A percentile compares a stretch with the other conserved stretches of the same genome.
Conservation (phyloP, 2,329 filamentous ascomycete species). For the Sporothrix euskadiensis region DNA sequence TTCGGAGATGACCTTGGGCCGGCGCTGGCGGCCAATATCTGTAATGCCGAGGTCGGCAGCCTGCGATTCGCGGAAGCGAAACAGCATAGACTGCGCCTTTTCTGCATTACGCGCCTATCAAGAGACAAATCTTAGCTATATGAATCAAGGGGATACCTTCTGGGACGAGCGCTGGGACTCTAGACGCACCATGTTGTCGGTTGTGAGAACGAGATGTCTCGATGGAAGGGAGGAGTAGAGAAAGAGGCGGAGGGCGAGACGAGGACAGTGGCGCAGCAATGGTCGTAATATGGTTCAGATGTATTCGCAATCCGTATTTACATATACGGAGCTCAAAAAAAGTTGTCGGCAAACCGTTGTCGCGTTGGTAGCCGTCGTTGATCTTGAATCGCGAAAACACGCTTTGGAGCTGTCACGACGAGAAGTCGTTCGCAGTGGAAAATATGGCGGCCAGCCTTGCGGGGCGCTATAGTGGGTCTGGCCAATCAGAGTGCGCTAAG, state of each 20-base stretch:
- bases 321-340: no score
- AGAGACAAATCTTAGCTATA: background rate
- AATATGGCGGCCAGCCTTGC: constrained; percentile 19
- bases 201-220: background rate
- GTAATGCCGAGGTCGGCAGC: constrained; percentile 95
- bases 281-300: background rate
- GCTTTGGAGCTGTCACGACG: constrained; percentile 8
- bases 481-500: background rate
- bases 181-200: constrained; percentile 2
- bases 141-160: background rate
- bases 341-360: no score
- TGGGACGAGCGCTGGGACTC: background rate
- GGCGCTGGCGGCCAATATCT: constrained; percentile 83
- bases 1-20: constrained; percentile 87
- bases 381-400: constrained; percentile 11
- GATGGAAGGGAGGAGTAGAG: no score
- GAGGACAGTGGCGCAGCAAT: background rate
- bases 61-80: constrained; percentile 97
- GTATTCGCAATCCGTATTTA: background rate
- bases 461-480: background rate
- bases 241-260: background rate
- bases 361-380: background rate
- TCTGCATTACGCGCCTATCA: constrained; percentile 88
- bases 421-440: constrained; percentile 11
- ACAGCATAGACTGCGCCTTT: constrained; percentile 99